These are phyloP conservation scores for Penicillium cosmopolitanum DNA, from an alignment of 495 filamentous ascomycete species.

Conservation along the genomic window DNA sequence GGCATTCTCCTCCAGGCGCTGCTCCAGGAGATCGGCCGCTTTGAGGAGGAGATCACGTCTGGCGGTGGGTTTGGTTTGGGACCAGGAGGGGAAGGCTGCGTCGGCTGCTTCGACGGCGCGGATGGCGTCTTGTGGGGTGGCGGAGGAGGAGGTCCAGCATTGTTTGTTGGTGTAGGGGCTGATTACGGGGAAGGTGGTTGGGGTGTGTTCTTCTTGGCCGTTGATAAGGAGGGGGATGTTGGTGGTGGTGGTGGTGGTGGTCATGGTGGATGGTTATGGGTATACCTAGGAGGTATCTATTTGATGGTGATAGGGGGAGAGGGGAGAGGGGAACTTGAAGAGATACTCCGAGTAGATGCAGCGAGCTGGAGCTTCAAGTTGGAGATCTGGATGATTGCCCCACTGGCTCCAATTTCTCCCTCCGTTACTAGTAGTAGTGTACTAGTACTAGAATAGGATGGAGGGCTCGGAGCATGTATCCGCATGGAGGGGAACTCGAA, in stretches of 20 bases:
- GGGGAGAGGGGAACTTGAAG: too few relatives aligned
- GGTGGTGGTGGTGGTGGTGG: constrained; percentile 10
- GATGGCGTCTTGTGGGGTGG: constrained; percentile 62
- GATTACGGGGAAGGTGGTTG: constrained; percentile 64
- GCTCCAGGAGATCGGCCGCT: constrained; percentile 69
- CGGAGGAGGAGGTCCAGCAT: constrained; percentile 65
- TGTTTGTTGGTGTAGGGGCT: constrained; percentile 67
- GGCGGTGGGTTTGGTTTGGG: constrained; percentile 58
- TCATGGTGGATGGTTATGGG: constrained; percentile 6
- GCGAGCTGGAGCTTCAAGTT: too few relatives aligned
- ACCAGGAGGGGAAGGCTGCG: constrained; percentile 74
- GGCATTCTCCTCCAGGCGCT: constrained; percentile 59
- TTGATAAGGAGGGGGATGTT: constrained; percentile 72
- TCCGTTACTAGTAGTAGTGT: neutral
- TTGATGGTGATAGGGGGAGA: too few relatives aligned
- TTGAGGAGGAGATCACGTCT: constrained; percentile 77
- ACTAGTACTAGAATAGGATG: neutral
- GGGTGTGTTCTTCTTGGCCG: constrained; percentile 61
- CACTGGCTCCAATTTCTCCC: neutral
- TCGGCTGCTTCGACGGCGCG: constrained; percentile 68
- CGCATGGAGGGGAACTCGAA: too few relatives aligned
- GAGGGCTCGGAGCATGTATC: neutral
- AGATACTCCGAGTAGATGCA: too few relatives aligned
- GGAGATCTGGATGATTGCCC: neutral
- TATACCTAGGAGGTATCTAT: neutral